Conservation (phyloP, 352 stramenopile species). For the Blastocystis sp. region DNA sequence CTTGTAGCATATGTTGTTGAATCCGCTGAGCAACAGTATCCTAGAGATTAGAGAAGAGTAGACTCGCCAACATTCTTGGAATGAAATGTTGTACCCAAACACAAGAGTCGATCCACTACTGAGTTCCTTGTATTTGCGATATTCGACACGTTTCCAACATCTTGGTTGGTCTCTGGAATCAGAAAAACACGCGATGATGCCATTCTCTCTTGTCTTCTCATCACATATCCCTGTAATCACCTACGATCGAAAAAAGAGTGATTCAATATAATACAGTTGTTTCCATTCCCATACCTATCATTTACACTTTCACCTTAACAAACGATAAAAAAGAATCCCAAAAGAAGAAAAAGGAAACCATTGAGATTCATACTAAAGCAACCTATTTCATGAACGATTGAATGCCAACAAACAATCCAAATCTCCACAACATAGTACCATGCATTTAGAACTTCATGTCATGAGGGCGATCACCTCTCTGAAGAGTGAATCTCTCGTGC, state of each 20-base stretch:
- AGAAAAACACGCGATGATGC: no score
- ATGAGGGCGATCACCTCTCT: slow-evolving; percentile 93
- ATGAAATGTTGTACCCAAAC: slow-evolving; percentile 48
- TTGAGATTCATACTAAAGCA: background rate
- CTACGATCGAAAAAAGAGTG: no score
- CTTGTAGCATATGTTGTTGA: slow-evolving; percentile 31
- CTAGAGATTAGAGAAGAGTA: background rate
- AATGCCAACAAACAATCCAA: slow-evolving; percentile 46
- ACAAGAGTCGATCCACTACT: background rate
- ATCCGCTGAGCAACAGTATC: slow-evolving; percentile 25
- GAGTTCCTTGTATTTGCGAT: background rate
- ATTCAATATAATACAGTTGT: no score
- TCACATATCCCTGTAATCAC: no score
- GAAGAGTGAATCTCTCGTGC: slow-evolving; percentile 94
- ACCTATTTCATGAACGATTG: background rate
- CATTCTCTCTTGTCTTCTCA: no score
- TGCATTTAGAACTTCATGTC: slow-evolving; percentile 97
- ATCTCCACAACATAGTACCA: slow-evolving; percentile 62
- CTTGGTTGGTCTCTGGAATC: no score
- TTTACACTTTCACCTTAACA: no score
- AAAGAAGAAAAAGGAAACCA: background rate
- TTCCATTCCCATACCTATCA: no score
- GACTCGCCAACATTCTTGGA: background rate
- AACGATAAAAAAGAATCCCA: background rate
- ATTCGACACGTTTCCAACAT: no score